phyloP scores from a whole-genome alignment of 129 eudicot species.

The Flaveria sonorensis region DNA sequence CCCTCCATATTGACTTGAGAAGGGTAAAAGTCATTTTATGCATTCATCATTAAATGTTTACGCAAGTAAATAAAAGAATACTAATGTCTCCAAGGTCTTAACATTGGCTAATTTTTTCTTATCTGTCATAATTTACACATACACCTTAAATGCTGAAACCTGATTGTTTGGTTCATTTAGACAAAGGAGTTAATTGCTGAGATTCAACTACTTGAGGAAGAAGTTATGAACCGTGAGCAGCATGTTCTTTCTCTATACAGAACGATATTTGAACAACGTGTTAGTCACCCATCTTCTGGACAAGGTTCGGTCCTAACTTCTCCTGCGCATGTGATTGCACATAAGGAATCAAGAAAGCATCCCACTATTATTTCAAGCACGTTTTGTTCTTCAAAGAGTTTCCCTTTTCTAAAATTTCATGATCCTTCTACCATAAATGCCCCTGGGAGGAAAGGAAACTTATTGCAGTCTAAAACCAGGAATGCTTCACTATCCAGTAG shows the following conservation, averaged over 20 bases:
- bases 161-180: conserved; percentile 35
- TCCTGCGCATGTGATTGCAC: conserved; percentile 61
- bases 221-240: conserved; percentile 80
- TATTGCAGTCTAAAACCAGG: conserved; percentile 48
- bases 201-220: conserved; percentile 88
- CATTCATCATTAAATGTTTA: too few species aligned
- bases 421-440: conserved; percentile 49
- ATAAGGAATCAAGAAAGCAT: conserved; percentile 62
- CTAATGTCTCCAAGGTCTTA: neutral
- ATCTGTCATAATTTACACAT: conserved; percentile 16
- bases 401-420: conserved; percentile 64
- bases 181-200: conserved; percentile 82
- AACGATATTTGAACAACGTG: conserved; percentile 70
- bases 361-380: conserved; percentile 73
- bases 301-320: conserved; percentile 64
- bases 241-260: conserved; percentile 88
- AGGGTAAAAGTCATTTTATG: too few species aligned
- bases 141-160: conserved; percentile 24
- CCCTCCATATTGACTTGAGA: neutral
- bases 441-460: conserved; percentile 45
- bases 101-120: neutral
- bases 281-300: conserved; percentile 61
- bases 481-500: conserved; percentile 40
- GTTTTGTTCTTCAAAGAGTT: conserved; percentile 82
- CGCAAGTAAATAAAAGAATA: neutral